phyloP scores from a whole-genome alignment of 768 basidiomycete genomes.

The Rhodotorula graminis region DNA sequence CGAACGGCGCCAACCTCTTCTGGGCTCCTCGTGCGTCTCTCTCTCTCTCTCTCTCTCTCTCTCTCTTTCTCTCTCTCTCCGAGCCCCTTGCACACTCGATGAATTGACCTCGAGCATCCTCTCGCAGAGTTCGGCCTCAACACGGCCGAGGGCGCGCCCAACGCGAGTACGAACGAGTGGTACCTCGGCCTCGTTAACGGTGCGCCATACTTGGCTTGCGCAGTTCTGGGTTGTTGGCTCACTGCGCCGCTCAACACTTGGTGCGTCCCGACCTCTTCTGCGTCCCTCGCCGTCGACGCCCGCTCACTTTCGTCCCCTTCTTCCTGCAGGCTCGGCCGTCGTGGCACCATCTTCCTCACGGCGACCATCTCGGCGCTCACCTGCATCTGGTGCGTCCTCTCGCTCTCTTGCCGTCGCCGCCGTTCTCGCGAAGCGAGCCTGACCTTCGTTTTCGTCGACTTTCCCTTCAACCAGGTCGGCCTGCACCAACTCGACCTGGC shows the following conservation, averaged over 20 bases:
- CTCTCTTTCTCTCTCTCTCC: too few species aligned
- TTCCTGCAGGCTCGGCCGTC: conserved; percentile 51
- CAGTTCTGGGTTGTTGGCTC: conserved; percentile 41
- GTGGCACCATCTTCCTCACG: conserved; percentile 48
- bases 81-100: too few species aligned
- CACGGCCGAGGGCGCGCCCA: not conserved
- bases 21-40: not conserved
- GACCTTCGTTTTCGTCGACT: not conserved
- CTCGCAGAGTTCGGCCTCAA: conserved; percentile 13
- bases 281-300: not conserved
- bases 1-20: conserved; percentile 38
- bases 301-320: not conserved
- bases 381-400: conserved; percentile 47
- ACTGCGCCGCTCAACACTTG: conserved; percentile 40
- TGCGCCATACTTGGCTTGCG: conserved; percentile 56
- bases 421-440: too few species aligned
- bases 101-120: not conserved
- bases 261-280: not conserved
- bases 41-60: too few species aligned
- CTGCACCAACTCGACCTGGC: not conserved
- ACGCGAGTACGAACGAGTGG: conserved; percentile 16
- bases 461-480: not conserved
- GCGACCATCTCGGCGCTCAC: conserved; percentile 22
- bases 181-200: conserved; percentile 56
- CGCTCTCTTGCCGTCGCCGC: not conserved